Conservation (phyloP, 257 asterid species). For the Fraxinus quadrangulata region DNA sequence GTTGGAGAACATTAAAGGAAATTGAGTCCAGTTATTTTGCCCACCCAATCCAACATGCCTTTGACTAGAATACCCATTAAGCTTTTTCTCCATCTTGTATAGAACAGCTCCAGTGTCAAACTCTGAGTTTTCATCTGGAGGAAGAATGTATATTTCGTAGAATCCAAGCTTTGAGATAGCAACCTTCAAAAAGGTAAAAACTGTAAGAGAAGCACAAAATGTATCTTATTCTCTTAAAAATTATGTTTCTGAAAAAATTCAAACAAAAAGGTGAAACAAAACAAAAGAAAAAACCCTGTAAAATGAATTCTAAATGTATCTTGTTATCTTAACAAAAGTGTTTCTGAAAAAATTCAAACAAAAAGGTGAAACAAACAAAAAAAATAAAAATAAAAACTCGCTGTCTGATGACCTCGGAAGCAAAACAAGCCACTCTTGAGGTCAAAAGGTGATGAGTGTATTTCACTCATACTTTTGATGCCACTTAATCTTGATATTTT, state of each 20-base stretch:
- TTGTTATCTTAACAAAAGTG: not conserved
- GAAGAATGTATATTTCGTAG: constrained; percentile 48
- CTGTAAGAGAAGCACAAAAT: constrained; percentile 19
- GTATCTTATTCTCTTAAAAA: not conserved
- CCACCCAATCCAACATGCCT: constrained; percentile 33
- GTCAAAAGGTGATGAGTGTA: not conserved
- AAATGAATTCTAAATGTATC: not conserved
- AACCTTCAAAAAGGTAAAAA: constrained; percentile 47
- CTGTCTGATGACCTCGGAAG: not conserved
- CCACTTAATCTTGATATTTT: too few species aligned
- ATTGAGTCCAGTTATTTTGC: not conserved
- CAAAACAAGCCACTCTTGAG: not conserved
- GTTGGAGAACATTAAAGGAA: not conserved
- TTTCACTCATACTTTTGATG: too few species aligned
- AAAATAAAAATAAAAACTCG: not conserved
- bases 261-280: not conserved
- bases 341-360: not conserved
- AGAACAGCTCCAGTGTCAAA: constrained; percentile 33
- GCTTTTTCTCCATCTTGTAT: constrained; percentile 34
- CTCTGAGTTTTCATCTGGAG: constrained; percentile 42
- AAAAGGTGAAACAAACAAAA: not conserved
- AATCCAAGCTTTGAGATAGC: constrained; percentile 48
- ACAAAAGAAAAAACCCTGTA: not conserved
- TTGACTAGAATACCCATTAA: constrained; percentile 16
- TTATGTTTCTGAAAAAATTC: constrained; percentile 8